Evolutionary conservation across 2,329 filamentous ascomycete genomes (phyloP), one percentile per base, ranked within the genome.

Genomic region (Shiraia sp.): DNA sequence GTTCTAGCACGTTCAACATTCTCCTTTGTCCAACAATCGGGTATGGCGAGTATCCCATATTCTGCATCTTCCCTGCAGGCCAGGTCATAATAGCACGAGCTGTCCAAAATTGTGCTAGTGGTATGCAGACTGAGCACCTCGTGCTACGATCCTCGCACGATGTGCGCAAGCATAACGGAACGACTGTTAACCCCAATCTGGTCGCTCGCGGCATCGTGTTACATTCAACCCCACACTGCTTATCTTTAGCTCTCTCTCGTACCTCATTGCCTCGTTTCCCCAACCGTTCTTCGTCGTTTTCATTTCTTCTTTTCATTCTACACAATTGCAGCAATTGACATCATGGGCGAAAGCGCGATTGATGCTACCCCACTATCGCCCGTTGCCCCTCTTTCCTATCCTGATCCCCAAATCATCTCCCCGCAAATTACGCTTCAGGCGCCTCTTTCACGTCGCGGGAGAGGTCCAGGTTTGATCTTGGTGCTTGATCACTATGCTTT

Each of bases 401-500:
- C 57, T 10, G 40, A 47, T 35, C 45, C 58, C 2, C 41, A 51
- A 24, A 15, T 51, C 13, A 48, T 67, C 19, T 59, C 63, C 17
- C 40, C 59, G 10, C 48, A 64, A 29, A 37, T 72, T 4, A 66
- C 55, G 2, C 50, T 75, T 3, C 71, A 75, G 32, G 65, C 71
- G 14, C 77, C 77, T 16, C 69, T 79, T 5, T 76, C 77, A n/a
- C 72, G 75, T 23, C 66, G 69, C 34, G 75, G 75, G 6, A 59
- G 58, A 26, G 77, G 78, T 0, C 77, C 77, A 0, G 76, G 75
- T 1, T 53, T 80, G 2, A 59, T 80, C 6, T 51, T 79, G 10
- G 49, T 79, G 3, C 53, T 73, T 1, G 68, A 75, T 6, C 49
- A 65, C 32, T 59, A 59, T 27, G 55, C 66, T 30, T 50, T 35